Evolutionary conservation across 2,329 filamentous ascomycete species (phyloP), one percentile per base, ranked within the genome.

Genomic region (Aspergillus unguis): DNA sequence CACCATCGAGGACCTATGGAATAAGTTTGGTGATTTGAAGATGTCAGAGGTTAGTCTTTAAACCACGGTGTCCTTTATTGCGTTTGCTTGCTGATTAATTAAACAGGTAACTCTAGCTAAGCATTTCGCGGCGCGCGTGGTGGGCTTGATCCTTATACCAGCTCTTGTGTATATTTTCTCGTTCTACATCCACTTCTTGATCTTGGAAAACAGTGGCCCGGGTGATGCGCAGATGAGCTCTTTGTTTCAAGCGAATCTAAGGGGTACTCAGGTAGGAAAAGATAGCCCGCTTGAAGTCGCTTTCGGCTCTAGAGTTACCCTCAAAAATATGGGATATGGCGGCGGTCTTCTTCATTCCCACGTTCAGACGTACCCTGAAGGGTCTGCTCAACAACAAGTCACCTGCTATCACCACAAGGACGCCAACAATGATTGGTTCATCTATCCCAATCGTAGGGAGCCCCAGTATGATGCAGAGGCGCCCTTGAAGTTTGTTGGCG

Each of bases 141-240:
- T 92, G 55, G 91, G 91, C 44, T 80, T 99, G 54, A 99, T 99
- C 58, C 69, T 96, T 56, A 81, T 99, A 46, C 94, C 94, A 5
- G 79, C 95, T 67, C 77, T 92, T 53, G 90, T 99, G 64, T 99
- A 99, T 77, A 86, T 96, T 75, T 86, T 96, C 70, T 95, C 91
- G 40, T 99, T 99, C 72, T 95, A 88, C 63, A 75, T 96, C 49
- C 94, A 99, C 75, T 99, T 99, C 73, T 81, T 90, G 57, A 90
- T 99, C 58, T 83, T 99, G 53, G 90, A 95, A 72, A 92, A 90
- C 75, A 92, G 87, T 64, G 94, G 94, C 23, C 94, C 95, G 6
- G 94, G 94, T 50, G 94, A 99, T 77, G 94, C 94, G n/a, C 94
- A 99, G 75, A 99, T 99, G 94, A 96, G 92, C 77, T 99, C 94